A percentile compares a stretch with the other conserved stretches of the same genome.
Conservation (phyloP, 208 protist genomes). For the Acanthamoeba royreba region DNA sequence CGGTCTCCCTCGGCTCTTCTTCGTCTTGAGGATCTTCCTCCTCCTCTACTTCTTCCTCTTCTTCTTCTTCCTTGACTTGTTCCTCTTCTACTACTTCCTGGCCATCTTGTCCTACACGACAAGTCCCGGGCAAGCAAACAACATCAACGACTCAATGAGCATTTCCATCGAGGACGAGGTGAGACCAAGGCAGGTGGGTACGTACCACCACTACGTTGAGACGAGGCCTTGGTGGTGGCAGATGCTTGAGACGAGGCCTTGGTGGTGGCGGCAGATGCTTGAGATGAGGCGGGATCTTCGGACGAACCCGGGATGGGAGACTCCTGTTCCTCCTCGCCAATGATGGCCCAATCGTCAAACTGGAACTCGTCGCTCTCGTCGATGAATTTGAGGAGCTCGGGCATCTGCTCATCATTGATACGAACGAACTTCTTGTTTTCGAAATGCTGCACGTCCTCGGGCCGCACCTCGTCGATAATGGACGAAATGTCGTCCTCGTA, state of each 20-base stretch:
- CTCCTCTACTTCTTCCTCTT: background rate
- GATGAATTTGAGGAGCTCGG: slow-evolving; percentile 15
- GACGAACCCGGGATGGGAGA: background rate
- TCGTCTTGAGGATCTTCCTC: background rate
- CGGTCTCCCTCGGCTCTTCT: background rate
- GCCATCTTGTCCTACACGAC: too few relatives aligned
- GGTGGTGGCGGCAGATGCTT: too few relatives aligned
- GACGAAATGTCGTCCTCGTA: background rate
- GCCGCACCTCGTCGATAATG: background rate
- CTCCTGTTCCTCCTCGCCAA: background rate
- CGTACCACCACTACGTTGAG: too few relatives aligned
- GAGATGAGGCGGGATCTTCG: too few relatives aligned
- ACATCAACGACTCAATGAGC: too few relatives aligned
- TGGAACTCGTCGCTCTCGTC: slow-evolving; percentile 5
- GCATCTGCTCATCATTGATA: background rate
- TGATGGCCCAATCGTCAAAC: slow-evolving; percentile 21
- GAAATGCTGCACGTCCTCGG: background rate
- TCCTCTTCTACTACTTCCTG: background rate
- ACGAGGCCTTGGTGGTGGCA: background rate
- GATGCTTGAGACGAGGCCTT: background rate
- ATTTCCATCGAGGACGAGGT: too few relatives aligned
- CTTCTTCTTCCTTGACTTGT: background rate
- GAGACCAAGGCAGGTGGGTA: too few relatives aligned
- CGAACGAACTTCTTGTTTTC: slow-evolving; percentile 3
- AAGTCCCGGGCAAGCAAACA: too few relatives aligned